Conservation (phyloP, 2,329 filamentous ascomycete genomes). For the Beauveria bassiana region DNA sequence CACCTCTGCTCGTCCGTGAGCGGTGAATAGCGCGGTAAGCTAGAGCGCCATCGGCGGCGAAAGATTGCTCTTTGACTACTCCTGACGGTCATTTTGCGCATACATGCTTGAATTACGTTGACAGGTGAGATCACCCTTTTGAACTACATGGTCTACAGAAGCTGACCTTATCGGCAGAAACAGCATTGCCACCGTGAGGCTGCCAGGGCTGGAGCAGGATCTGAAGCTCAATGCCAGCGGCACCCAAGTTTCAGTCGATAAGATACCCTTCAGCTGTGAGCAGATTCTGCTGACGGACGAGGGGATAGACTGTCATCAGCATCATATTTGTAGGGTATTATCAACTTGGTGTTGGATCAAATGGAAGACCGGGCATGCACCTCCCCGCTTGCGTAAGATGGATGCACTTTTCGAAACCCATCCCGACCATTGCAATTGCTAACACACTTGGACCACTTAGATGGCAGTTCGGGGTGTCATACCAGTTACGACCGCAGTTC, state of each 20-base stretch:
- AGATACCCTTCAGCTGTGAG: not conserved
- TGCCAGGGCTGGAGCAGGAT: constrained; percentile 40
- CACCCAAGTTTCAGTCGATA: constrained; percentile 13
- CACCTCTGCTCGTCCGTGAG: constrained; percentile 28
- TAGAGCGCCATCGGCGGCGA: constrained; percentile 47
- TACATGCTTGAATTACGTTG: constrained; percentile 58
- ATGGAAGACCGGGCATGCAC: constrained; percentile 41
- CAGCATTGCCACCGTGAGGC: constrained; percentile 33
- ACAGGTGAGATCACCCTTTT: constrained; percentile 21
- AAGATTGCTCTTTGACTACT: constrained; percentile 56
- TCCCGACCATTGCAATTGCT: not conserved
- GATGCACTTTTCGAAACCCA: constrained; percentile 3
- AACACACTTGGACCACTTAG: constrained; percentile 17
- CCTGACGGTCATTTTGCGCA: constrained; percentile 53
- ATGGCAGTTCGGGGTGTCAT: constrained; percentile 43
- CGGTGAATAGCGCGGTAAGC: constrained; percentile 34
- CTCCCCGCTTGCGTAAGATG: constrained; percentile 34
- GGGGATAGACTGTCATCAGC: constrained; percentile 5
- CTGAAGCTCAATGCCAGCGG: constrained; percentile 26
- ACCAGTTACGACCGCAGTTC: constrained; percentile 27
- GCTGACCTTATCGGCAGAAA: constrained; percentile 20
- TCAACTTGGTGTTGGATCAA: constrained; percentile 42
- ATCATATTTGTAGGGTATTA: constrained; percentile 23
- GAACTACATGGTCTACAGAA: not conserved
- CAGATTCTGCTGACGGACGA: not conserved